Base-by-base conservation (phyloP, 176 grass and related monocot genomes). In the Oryza rufipogon region DNA sequence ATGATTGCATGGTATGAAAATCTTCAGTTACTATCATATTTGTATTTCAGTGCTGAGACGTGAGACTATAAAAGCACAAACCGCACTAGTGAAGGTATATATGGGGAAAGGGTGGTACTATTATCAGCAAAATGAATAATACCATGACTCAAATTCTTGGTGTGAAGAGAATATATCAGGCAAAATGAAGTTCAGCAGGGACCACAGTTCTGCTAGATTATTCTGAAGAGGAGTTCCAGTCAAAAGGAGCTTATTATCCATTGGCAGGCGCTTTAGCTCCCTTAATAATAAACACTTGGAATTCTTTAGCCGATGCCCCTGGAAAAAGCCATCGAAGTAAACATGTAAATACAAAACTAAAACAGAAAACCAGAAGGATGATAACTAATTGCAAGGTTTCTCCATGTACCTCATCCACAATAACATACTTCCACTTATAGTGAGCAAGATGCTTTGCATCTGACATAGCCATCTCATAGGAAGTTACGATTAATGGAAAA, bases 221-320 rank as follows among this genome's bases (percentile, higher is more conserved):
- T 99, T 99, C 74, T 99, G 96, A 81, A 99, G 91, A 23, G 96
- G 96, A 49, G 96, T 99, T 64, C 96, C 93, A 36, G 96, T 99
- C 44, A 99, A 84, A 89, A 99, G 96, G 48, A 99, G 91, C 70
- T 96, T 99, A 83, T 99, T 99, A 80, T 92, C 96, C 83, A 96
- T 94, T 51, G 93, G 91, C 70, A 99, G 70, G 64, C 89, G 93
- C 70, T 81, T 99, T 28, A 99, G 79, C 86, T 99, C 96, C 67
- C 60, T 83, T 9, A 99, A 73, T 64, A 99, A 73, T 69, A 90
- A 89, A 46, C 96, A 96, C 7, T 99, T 96, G 0, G 89, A 81
- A 85, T 99, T 99, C 88, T 99, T 99, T 84, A 99, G 89, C 46
- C 93, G 87, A 88, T 99, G 96, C 23, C 96, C 93, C 96, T 96